Conservation (phyloP, 2,329 filamentous ascomycete species). For the Calonectria pseudoreteaudii region DNA sequence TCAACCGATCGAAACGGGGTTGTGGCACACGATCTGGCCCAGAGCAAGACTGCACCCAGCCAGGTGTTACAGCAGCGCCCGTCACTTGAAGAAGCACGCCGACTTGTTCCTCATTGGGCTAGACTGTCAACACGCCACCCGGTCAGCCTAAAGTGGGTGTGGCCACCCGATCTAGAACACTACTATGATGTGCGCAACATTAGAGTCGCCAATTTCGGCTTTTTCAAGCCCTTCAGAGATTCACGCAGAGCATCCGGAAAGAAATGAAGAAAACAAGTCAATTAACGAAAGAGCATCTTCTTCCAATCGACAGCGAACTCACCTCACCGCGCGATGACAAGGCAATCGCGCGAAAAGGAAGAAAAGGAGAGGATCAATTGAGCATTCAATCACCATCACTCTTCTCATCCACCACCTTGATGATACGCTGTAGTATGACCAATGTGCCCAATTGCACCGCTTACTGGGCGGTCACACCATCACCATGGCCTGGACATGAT, state of each 20-base stretch:
- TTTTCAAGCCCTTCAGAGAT: too few species aligned
- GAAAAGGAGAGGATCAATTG: background rate
- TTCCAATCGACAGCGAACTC: too few species aligned
- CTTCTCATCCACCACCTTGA: background rate
- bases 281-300: background rate
- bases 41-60: background rate
- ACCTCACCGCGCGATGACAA: background rate
- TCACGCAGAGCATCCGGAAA: background rate
- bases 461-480: background rate
- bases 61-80: background rate
- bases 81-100: background rate
- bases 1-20: background rate
- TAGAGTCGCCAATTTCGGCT: background rate
- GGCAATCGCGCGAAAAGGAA: too few species aligned
- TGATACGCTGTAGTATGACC: background rate
- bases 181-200: background rate
- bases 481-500: background rate
- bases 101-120: constrained; percentile 8
- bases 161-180: constrained; percentile 13
- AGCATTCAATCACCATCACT: background rate
- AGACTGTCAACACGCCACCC: constrained; percentile 7
- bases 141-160: constrained; percentile 16
- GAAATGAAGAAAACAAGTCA: background rate
- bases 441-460: background rate
- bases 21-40: background rate